These are phyloP conservation scores for Lodderomyces beijingensis DNA, from an alignment of 1,139 yeast species.

Conservation along the genomic window DNA sequence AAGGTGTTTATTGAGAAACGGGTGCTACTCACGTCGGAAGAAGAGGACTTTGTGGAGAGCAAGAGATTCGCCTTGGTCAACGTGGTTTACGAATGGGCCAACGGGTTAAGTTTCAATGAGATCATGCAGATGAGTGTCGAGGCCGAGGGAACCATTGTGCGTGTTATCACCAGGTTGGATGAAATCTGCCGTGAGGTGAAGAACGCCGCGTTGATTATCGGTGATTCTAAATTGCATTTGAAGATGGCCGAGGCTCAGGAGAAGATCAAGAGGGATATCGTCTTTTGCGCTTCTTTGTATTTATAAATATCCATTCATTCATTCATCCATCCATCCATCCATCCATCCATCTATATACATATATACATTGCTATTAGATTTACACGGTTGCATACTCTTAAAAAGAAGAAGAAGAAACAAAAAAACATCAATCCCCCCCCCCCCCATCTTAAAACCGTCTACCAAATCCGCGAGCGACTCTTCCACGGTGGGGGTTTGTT, in stretches of 20 bases:
- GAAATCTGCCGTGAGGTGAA: constrained; percentile 94
- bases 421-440: too few relatives aligned
- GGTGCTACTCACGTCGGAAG: constrained; percentile 77
- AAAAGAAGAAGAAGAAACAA: too few relatives aligned
- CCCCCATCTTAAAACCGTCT: too few relatives aligned
- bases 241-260: constrained; percentile 94
- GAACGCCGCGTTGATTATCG: constrained; percentile 91
- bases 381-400: too few relatives aligned
- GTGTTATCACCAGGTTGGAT: constrained; percentile 90
- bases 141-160: constrained; percentile 96
- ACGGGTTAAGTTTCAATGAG: constrained; percentile 87
- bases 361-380: constrained; percentile 1
- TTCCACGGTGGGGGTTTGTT: too few relatives aligned
- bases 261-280: constrained; percentile 91
- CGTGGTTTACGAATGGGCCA: constrained; percentile 97
- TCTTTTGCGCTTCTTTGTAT: constrained; percentile 93
- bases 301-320: constrained; percentile 47
- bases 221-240: constrained; percentile 81
- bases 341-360: too few relatives aligned
- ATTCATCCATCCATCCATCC: too few relatives aligned
- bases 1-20: constrained; percentile 63
- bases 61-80: constrained; percentile 87
- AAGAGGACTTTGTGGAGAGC: constrained; percentile 75
- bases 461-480: too few relatives aligned
- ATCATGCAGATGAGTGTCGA: constrained; percentile 86